phyloP scores from a whole-genome alignment of 1,284 basidiomycete genomes.

The Paramarasmius palmivorus region DNA sequence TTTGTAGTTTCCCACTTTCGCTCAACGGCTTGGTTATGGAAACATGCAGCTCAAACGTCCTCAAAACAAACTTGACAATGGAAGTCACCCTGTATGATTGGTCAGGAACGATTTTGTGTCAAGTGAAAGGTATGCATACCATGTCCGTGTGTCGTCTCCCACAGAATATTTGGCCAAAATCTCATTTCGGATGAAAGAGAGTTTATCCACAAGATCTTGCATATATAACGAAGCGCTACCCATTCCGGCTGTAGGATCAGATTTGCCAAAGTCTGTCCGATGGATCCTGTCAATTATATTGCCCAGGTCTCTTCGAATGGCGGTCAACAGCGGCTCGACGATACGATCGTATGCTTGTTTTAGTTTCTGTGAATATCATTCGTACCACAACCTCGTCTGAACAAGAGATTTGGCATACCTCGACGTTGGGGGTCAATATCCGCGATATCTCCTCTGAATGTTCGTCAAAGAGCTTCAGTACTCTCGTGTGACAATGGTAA shows the following conservation, averaged over 20 bases:
- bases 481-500: slow-evolving; percentile 75
- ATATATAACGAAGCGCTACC: slow-evolving; percentile 82
- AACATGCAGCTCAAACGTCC: slow-evolving; percentile 86
- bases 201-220: slow-evolving; percentile 86
- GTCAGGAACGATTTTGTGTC: slow-evolving; percentile 6
- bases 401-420: slow-evolving; percentile 44
- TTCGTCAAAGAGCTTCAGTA: slow-evolving; percentile 70
- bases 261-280: slow-evolving; percentile 76
- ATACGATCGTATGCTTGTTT: slow-evolving; percentile 60
- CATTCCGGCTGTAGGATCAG: slow-evolving; percentile 64
- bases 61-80: slow-evolving; percentile 76
- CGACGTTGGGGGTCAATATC: slow-evolving; percentile 60
- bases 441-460: slow-evolving; percentile 64
- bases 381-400: slow-evolving; percentile 5
- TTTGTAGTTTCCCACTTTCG: slow-evolving; percentile 87
- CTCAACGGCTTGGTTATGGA: slow-evolving; percentile 86
- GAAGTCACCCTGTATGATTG: slow-evolving; percentile 53
- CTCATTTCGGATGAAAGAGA: slow-evolving; percentile 78
- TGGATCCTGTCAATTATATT: slow-evolving; percentile 82
- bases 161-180: slow-evolving; percentile 71
- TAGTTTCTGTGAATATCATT: slow-evolving; percentile 48
- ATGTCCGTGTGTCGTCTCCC: slow-evolving; percentile 69
- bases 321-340: slow-evolving; percentile 67
- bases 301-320: slow-evolving; percentile 78
- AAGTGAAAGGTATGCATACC: slow-evolving; percentile 48